Conservation (phyloP, 2,329 filamentous ascomycete genomes). For the Gyromitra esculenta region DNA sequence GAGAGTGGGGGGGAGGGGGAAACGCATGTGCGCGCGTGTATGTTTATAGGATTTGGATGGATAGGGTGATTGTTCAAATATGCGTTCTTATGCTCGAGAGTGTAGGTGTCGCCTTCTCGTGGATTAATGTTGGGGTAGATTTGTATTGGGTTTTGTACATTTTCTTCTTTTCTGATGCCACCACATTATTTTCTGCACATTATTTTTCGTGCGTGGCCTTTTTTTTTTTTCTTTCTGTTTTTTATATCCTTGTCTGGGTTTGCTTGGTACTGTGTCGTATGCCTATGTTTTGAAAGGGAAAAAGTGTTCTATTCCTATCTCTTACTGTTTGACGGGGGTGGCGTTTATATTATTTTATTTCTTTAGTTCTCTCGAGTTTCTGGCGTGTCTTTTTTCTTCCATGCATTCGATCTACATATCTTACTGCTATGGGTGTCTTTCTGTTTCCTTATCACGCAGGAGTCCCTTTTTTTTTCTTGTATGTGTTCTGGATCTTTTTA, state of each 20-base stretch:
- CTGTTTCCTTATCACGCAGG: constrained; percentile 16
- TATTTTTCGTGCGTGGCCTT: constrained; percentile 30
- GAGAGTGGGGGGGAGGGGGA: background rate
- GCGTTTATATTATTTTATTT: constrained; percentile 44
- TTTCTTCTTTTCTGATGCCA: constrained; percentile 38
- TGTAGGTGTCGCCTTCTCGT: constrained; percentile 29
- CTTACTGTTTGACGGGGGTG: constrained; percentile 42
- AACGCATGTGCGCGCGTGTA: background rate
- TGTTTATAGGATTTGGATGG: constrained; percentile 16
- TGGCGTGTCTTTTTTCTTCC: background rate
- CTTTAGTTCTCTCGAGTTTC: constrained; percentile 15
- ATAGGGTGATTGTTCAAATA: constrained; percentile 38
- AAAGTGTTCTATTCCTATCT: constrained; percentile 40
- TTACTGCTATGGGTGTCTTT: constrained; percentile 28
- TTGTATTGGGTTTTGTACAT: constrained; percentile 49
- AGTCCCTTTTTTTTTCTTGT: constrained; percentile 15
- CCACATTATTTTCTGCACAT: constrained; percentile 31
- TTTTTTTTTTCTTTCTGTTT: background rate
- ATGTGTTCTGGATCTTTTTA: constrained; percentile 11
- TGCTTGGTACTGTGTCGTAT: constrained; percentile 29
- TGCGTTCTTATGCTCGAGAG: constrained; percentile 26
- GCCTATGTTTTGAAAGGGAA: constrained; percentile 25
- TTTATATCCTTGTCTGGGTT: constrained; percentile 38
- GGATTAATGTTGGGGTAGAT: constrained; percentile 32
- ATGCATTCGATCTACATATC: constrained; percentile 9